A percentile compares a stretch with the other conserved stretches of the same genome.
Conservation (phyloP, 768 basidiomycete genomes). For the Psilocybe tampanensis region DNA sequence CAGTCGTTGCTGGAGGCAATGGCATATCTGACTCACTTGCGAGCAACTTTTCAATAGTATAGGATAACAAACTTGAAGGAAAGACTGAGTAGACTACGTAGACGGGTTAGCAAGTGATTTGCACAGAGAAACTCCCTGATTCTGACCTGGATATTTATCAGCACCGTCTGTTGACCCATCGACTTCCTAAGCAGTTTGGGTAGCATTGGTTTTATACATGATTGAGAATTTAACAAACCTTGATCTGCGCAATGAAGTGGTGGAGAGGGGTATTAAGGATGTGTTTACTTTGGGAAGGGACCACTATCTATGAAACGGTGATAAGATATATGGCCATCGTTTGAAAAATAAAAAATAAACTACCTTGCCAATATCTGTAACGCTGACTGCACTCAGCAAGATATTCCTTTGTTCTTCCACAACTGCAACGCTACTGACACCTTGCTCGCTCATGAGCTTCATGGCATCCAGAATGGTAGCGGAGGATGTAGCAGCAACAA, state of each 20-base stretch:
- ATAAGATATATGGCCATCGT: not conserved
- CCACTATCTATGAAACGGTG: conserved; percentile 55
- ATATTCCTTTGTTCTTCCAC: conserved; percentile 64
- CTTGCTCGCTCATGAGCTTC: conserved; percentile 84
- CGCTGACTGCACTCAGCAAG: conserved; percentile 76
- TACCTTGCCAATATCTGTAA: conserved; percentile 82
- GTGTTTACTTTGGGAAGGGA: conserved; percentile 79
- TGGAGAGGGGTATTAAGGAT: conserved; percentile 70
- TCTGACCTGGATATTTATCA: conserved; percentile 75
- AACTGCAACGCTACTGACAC: conserved; percentile 82
- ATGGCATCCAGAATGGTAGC: conserved; percentile 78
- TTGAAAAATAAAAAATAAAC: conserved; percentile 13
- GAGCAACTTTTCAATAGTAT: conserved; percentile 78
- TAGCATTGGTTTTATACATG: not conserved
- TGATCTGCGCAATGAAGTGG: conserved; percentile 72
- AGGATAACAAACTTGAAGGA: conserved; percentile 62
- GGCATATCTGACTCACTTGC: conserved; percentile 60
- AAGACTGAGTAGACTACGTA: conserved; percentile 72
- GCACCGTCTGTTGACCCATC: conserved; percentile 79
- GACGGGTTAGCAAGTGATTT: conserved; percentile 1
- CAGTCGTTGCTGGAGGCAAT: not conserved
- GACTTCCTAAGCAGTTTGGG: conserved; percentile 45
- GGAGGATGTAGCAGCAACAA: conserved; percentile 62
- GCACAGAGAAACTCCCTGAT: not conserved
- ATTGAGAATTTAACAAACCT: conserved; percentile 41